Conservation (phyloP, 1,139 yeast genomes). For the Pichia inconspicua region DNA sequence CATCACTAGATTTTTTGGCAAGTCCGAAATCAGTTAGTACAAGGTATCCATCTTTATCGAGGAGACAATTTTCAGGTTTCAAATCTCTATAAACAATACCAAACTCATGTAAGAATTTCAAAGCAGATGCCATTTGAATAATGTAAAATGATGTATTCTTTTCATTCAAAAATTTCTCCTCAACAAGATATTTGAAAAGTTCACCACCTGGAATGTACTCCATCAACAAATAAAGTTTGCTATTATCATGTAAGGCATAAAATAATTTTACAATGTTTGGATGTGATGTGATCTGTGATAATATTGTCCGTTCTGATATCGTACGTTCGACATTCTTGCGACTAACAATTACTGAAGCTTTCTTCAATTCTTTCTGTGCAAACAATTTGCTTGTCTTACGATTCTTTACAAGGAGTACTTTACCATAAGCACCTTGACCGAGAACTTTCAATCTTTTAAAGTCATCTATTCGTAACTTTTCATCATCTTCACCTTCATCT, state of each 20-base stretch:
- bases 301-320: conserved; percentile 61
- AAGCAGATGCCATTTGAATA: conserved; percentile 80
- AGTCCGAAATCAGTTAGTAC: conserved; percentile 90
- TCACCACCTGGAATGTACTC: conserved; percentile 95
- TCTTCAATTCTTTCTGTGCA: conserved; percentile 85
- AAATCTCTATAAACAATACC: conserved; percentile 89
- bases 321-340: conserved; percentile 49
- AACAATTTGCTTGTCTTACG: conserved; percentile 56
- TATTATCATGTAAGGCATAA: conserved; percentile 82
- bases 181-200: conserved; percentile 69
- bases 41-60: conserved; percentile 71
- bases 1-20: conserved; percentile 44
- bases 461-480: conserved; percentile 39
- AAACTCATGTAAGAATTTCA: conserved; percentile 68
- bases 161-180: conserved; percentile 50
- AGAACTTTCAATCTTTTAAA: conserved; percentile 72
- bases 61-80: conserved; percentile 88
- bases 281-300: conserved; percentile 60
- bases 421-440: conserved; percentile 92
- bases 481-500: conserved; percentile 5
- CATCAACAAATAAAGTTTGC: conserved; percentile 68
- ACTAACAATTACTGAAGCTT: conserved; percentile 60
- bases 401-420: conserved; percentile 73
- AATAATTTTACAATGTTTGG: conserved; percentile 83
- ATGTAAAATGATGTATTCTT: conserved; percentile 72